Evolutionary conservation across 2,329 filamentous ascomycete genomes (phyloP).

Genomic region (Penicillium olsonii): DNA sequence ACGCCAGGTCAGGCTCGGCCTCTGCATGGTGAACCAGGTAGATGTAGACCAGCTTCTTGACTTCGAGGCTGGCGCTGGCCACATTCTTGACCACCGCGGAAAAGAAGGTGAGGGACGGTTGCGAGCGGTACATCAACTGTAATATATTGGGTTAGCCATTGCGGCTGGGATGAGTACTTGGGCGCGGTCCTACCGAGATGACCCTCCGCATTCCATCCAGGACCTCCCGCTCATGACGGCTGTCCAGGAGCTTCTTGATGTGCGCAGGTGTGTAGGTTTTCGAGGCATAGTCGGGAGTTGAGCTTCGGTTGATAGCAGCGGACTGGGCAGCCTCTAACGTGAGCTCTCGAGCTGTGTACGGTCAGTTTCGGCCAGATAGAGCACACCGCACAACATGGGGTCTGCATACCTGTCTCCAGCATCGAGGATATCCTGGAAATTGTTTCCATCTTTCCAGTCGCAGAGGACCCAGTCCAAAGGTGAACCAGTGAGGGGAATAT

Average conservation of each 20-base stretch:
- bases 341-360: slow-evolving; percentile 78
- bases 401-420: slow-evolving; percentile 80
- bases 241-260: slow-evolving; percentile 93
- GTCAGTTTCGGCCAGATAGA: slow-evolving; percentile 15
- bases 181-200: slow-evolving; percentile 65
- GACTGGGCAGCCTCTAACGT: slow-evolving; percentile 96
- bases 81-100: slow-evolving; percentile 99
- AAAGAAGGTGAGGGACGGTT: slow-evolving; percentile 89
- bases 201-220: slow-evolving; percentile 88
- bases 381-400: neutral
- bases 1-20: slow-evolving; percentile 88
- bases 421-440: slow-evolving; percentile 91
- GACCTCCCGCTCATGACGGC: slow-evolving; percentile 87
- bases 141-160: slow-evolving; percentile 18
- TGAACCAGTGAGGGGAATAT: slow-evolving; percentile 8
- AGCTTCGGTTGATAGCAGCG: slow-evolving; percentile 60
- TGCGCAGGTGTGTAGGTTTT: slow-evolving; percentile 74
- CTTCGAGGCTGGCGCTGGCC: slow-evolving; percentile 87
- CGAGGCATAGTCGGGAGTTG: slow-evolving; percentile 60
- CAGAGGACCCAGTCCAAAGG: slow-evolving; percentile 24
- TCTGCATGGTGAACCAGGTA: slow-evolving; percentile 97
- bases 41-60: slow-evolving; percentile 98
- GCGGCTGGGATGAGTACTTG: neutral
- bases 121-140: slow-evolving; percentile 92
- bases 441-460: slow-evolving; percentile 73